A percentile compares a stretch with the other conserved stretches of the same genome.
These are phyloP conservation scores for Penicillium sp. DNA, from an alignment of 2,329 filamentous ascomycete species.

Conservation along the genomic window DNA sequence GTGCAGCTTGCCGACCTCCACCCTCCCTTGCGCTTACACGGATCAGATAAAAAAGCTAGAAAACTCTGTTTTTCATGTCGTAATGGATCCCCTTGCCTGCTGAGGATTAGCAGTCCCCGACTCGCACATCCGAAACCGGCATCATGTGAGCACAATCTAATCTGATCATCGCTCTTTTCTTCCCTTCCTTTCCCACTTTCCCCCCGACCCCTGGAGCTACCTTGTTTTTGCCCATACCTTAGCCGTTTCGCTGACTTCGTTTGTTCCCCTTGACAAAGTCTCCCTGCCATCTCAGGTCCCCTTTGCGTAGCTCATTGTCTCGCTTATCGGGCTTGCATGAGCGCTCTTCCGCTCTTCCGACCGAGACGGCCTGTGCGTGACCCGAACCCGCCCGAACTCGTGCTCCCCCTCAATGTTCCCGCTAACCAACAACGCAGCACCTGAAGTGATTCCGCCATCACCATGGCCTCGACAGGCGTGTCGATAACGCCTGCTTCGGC, in stretches of 20 bases:
- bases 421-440: constrained; percentile 23
- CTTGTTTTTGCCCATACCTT: constrained; percentile 7
- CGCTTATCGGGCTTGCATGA: constrained; percentile 33
- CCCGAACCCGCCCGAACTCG: constrained; percentile 21
- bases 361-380: constrained; percentile 29
- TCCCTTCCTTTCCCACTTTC: constrained; percentile 12
- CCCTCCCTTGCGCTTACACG: constrained; percentile 4
- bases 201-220: constrained; percentile 1
- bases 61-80: neutral
- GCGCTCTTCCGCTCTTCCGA: constrained; percentile 38
- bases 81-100: neutral
- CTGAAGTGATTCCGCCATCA: constrained; percentile 16
- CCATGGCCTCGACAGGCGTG: constrained; percentile 41
- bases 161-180: constrained; percentile 28
- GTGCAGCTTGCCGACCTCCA: constrained; percentile 10
- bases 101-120: constrained; percentile 9
- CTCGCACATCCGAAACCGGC: constrained; percentile 23
- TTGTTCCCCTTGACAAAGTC: neutral
- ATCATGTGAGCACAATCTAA: constrained; percentile 30
- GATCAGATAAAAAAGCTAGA: constrained; percentile 19
- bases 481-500: constrained; percentile 38
- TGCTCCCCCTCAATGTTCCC: constrained; percentile 12
- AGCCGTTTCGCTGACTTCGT: neutral
- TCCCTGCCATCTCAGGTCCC: neutral
- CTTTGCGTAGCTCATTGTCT: constrained; percentile 9